A percentile compares a stretch with the other conserved stretches of the same genome.
These are phyloP conservation scores for Adansonia madagascariensis DNA, from an alignment of 441 rosid genomes.

Conservation along the genomic window DNA sequence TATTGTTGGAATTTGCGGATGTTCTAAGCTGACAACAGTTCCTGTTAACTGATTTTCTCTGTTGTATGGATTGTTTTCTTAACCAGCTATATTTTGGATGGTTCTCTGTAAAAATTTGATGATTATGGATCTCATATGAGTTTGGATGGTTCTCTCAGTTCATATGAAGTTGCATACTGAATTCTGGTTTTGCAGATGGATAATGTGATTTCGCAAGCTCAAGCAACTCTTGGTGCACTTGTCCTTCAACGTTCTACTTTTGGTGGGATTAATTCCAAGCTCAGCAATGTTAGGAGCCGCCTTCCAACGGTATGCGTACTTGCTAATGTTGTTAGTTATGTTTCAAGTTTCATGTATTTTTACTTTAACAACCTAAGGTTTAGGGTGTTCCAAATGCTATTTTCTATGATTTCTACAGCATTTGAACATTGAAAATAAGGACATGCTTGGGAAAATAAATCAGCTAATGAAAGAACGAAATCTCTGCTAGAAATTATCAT, in stretches of 20 bases:
- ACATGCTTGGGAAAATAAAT: background rate
- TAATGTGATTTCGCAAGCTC: slow-evolving; percentile 92
- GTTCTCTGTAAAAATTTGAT: background rate
- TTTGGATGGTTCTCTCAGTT: background rate
- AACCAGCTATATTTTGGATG: background rate
- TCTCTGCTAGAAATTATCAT: background rate
- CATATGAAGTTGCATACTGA: slow-evolving; percentile 20
- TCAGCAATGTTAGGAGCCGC: slow-evolving; percentile 85
- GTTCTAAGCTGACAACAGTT: background rate
- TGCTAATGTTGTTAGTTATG: background rate
- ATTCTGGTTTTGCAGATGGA: slow-evolving; percentile 67
- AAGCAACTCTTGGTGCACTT: slow-evolving; percentile 85
- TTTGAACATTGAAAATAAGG: background rate
- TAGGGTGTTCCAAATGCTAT: background rate
- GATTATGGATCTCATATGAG: background rate
- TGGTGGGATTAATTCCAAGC: slow-evolving; percentile 94
- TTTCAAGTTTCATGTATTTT: slow-evolving; percentile 9
- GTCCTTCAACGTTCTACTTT: slow-evolving; percentile 87
- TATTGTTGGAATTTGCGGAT: background rate
- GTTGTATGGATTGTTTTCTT: background rate
- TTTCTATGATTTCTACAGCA: background rate
- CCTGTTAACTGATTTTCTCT: slow-evolving; percentile 1
- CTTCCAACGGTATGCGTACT: slow-evolving; percentile 71
- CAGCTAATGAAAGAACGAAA: background rate
- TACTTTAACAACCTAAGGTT: background rate